Conservation (phyloP, 306 rosid genomes). For the Notholithocarpus densiflorus region DNA sequence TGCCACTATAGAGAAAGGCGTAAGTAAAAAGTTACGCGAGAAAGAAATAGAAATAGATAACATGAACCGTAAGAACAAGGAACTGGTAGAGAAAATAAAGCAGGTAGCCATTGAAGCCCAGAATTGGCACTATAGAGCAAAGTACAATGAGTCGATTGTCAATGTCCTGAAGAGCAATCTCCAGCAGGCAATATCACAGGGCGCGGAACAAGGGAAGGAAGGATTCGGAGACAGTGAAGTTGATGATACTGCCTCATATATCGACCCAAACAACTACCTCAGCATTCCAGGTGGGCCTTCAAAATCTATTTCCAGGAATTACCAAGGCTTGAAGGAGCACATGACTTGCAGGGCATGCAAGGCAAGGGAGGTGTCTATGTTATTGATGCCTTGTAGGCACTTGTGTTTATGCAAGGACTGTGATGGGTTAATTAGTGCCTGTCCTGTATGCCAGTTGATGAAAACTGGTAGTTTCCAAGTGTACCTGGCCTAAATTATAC, state of each 20-base stretch:
- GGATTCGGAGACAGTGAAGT: slow-evolving; percentile 93
- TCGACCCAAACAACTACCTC: slow-evolving; percentile 59
- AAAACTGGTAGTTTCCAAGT: slow-evolving; percentile 74
- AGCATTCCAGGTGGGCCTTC: slow-evolving; percentile 27
- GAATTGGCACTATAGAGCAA: slow-evolving; percentile 81
- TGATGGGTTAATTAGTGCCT: slow-evolving; percentile 57
- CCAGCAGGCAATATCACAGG: slow-evolving; percentile 83
- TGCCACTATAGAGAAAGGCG: slow-evolving; percentile 65
- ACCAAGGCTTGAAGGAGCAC: slow-evolving; percentile 38
- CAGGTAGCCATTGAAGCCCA: slow-evolving; percentile 79
- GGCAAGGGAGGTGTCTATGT: slow-evolving; percentile 71
- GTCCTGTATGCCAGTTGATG: slow-evolving; percentile 75
- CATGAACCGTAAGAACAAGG: slow-evolving; percentile 69
- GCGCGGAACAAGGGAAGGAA: slow-evolving; percentile 85
- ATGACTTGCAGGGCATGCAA: slow-evolving; percentile 67
- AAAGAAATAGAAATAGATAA: slow-evolving; percentile 75
- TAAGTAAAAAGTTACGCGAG: slow-evolving; percentile 56
- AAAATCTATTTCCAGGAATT: slow-evolving; percentile 32
- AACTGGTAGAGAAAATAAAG: slow-evolving; percentile 75
- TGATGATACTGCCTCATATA: slow-evolving; percentile 69
- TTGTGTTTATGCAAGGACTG: slow-evolving; percentile 85
- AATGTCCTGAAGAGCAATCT: slow-evolving; percentile 67
- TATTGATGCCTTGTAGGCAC: slow-evolving; percentile 94
- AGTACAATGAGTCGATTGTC: slow-evolving; percentile 84
- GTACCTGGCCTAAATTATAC: slow-evolving; percentile 52